Evolutionary conservation across 306 rosid species (phyloP).

Genomic region (Macrotyloma uniflorum): DNA sequence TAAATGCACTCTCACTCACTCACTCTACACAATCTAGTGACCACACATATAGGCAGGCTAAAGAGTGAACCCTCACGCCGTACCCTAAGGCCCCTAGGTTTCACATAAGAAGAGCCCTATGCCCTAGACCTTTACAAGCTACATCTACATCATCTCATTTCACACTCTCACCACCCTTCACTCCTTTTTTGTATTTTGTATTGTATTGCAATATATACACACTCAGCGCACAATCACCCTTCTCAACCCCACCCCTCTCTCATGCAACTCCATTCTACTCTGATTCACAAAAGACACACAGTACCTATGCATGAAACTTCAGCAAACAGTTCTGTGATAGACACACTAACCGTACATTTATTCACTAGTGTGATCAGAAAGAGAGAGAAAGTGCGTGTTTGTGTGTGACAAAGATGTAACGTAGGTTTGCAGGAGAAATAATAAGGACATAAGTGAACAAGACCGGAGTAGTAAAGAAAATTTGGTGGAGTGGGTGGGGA

Average conservation of each 20-base stretch:
- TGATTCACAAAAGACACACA: slow-evolving; percentile 56
- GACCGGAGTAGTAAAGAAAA: slow-evolving; percentile 40
- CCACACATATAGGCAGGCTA: slow-evolving; percentile 39
- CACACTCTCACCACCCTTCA: not conserved
- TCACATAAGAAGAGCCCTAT: slow-evolving; percentile 35
- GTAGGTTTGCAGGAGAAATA: slow-evolving; percentile 51
- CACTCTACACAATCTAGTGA: slow-evolving; percentile 42
- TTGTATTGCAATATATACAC: not conserved
- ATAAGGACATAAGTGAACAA: slow-evolving; percentile 53
- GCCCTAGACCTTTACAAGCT: slow-evolving; percentile 30
- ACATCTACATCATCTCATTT: slow-evolving; percentile 32
- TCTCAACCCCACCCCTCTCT: slow-evolving; percentile 49
- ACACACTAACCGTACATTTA: slow-evolving; percentile 61
- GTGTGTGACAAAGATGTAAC: slow-evolving; percentile 76
- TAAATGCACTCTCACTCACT: not conserved
- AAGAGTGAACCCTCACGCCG: slow-evolving; percentile 42
- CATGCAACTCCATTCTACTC: slow-evolving; percentile 54
- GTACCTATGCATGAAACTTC: slow-evolving; percentile 71
- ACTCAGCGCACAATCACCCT: slow-evolving; percentile 37
- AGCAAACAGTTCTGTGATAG: slow-evolving; percentile 61
- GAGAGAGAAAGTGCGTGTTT: slow-evolving; percentile 38
- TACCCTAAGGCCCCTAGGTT: slow-evolving; percentile 53
- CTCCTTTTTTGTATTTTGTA: slow-evolving; percentile 14
- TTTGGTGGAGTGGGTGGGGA: slow-evolving; percentile 41
- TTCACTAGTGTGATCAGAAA: slow-evolving; percentile 40